Evolutionary conservation across 2,329 filamentous ascomycete genomes (phyloP).

Genomic region (Phyllosticta ampelicida): DNA sequence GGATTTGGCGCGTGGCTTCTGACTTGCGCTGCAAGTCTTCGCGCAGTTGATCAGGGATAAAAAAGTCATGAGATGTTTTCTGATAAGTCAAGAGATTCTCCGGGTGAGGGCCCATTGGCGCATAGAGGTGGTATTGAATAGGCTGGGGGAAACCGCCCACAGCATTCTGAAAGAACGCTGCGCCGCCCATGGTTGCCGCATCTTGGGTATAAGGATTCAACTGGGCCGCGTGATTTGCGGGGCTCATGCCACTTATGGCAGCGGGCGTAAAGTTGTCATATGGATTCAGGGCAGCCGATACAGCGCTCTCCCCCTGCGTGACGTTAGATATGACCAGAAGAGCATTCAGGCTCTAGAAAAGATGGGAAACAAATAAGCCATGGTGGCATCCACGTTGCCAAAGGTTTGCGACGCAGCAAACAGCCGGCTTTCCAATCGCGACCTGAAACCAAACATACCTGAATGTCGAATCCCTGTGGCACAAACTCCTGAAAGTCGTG

Average conservation of each 20-base stretch:
- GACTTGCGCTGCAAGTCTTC: slow-evolving; percentile 84
- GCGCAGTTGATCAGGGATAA: slow-evolving; percentile 74
- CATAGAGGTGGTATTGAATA: slow-evolving; percentile 80
- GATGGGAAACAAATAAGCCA: neutral
- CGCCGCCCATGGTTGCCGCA: slow-evolving; percentile 46
- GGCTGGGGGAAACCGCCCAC: slow-evolving; percentile 45
- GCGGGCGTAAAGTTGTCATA: slow-evolving; percentile 37
- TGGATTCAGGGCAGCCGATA: slow-evolving; percentile 20
- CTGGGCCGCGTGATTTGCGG: slow-evolving; percentile 28
- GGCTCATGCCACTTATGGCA: slow-evolving; percentile 22
- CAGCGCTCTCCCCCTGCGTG: slow-evolving; percentile 23
- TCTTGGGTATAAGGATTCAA: slow-evolving; percentile 68
- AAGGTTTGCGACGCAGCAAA: neutral
- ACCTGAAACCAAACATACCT: slow-evolving; percentile 28
- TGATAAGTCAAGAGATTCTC: slow-evolving; percentile 79
- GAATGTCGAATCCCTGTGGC: slow-evolving; percentile 43
- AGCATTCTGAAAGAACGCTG: slow-evolving; percentile 55
- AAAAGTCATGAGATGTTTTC: slow-evolving; percentile 79
- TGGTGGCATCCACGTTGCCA: neutral
- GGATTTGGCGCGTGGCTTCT: slow-evolving; percentile 72
- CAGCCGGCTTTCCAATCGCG: neutral
- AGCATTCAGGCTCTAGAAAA: neutral
- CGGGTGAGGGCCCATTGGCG: slow-evolving; percentile 70
- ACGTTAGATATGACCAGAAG: slow-evolving; percentile 1
- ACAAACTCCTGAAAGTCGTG: slow-evolving; percentile 43